phyloP scores from a whole-genome alignment of 2,329 filamentous ascomycete genomes.

The Cryphonectria carpinicola region DNA sequence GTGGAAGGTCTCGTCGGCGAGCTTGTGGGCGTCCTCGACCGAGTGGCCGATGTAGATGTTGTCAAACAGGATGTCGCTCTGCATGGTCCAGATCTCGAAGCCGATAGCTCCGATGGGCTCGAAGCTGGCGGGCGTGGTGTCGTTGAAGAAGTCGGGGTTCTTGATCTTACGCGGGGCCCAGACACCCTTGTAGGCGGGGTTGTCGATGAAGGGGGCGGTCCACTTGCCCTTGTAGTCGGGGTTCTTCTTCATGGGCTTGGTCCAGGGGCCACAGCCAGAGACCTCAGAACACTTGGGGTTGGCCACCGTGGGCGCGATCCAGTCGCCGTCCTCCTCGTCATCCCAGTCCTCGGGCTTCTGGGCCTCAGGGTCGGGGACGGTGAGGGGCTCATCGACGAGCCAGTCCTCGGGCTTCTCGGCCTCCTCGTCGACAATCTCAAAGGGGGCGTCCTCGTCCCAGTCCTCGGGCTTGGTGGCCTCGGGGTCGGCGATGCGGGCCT shows the following conservation, averaged over 20 bases:
- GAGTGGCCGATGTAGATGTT: constrained; percentile 99
- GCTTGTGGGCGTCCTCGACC: constrained; percentile 84
- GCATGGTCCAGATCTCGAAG: constrained; percentile 99
- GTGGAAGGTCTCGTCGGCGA: constrained; percentile 87
- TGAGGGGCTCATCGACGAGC: constrained; percentile 86
- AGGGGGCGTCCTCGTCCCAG: constrained; percentile 98
- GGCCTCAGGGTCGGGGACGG: constrained; percentile 88
- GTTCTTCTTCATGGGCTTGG: constrained; percentile 90
- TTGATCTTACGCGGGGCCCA: constrained; percentile 96
- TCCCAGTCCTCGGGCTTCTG: constrained; percentile 99
- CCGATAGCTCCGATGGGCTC: constrained; percentile 98
- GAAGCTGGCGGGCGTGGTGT: constrained; percentile 94
- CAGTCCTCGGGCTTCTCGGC: constrained; percentile 93
- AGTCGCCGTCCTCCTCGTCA: constrained; percentile 99
- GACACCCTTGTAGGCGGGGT: constrained; percentile 95
- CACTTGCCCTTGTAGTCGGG: constrained; percentile 99
- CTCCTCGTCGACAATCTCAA: constrained; percentile 92
- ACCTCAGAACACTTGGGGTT: constrained; percentile 96
- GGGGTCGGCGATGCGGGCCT: constrained; percentile 87
- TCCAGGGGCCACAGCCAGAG: constrained; percentile 93
- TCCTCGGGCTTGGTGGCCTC: constrained; percentile 96
- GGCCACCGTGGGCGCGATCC: constrained; percentile 84
- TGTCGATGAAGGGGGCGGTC: constrained; percentile 90
- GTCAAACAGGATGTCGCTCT: constrained; percentile 97
- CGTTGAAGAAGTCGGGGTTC: constrained; percentile 96